Evolutionary conservation across 2,329 filamentous ascomycete species (phyloP).

Genomic region (Epichloe gansuensis): DNA sequence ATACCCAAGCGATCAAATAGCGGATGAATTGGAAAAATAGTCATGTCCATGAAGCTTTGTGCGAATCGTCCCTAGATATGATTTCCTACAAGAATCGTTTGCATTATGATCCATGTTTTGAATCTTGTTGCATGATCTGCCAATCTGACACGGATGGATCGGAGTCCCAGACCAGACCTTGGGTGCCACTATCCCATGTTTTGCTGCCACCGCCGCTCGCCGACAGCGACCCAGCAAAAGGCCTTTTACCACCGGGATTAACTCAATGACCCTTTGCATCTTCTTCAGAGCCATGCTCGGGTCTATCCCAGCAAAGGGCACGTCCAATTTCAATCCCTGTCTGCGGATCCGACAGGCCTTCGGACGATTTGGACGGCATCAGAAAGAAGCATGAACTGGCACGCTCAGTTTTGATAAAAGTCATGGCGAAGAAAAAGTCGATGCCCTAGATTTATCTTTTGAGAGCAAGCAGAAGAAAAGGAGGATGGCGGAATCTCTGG

Average conservation of each 20-base stretch:
- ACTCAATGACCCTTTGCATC: constrained; percentile 23
- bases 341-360: constrained; percentile 26
- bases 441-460: constrained; percentile 27
- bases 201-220: constrained; percentile 1
- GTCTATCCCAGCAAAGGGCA: constrained; percentile 12
- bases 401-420: constrained; percentile 23
- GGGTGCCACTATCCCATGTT: constrained; percentile 24
- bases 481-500: constrained; percentile 14
- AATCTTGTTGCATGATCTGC: background rate
- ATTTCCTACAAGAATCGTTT: background rate
- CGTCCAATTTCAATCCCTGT: constrained; percentile 22
- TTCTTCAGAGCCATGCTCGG: constrained; percentile 26
- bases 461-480: constrained; percentile 12
- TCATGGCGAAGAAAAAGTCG: constrained; percentile 23
- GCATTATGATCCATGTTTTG: background rate
- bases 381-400: constrained; percentile 25
- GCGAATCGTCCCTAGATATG: background rate
- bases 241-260: background rate
- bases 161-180: constrained; percentile 19
- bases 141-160: background rate
- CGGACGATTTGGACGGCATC: constrained; percentile 21
- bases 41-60: background rate
- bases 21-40: background rate
- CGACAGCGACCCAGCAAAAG: background rate
- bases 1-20: background rate